Conservation (phyloP, 2,329 filamentous ascomycete species). For the Hymenoscyphus albidus region DNA sequence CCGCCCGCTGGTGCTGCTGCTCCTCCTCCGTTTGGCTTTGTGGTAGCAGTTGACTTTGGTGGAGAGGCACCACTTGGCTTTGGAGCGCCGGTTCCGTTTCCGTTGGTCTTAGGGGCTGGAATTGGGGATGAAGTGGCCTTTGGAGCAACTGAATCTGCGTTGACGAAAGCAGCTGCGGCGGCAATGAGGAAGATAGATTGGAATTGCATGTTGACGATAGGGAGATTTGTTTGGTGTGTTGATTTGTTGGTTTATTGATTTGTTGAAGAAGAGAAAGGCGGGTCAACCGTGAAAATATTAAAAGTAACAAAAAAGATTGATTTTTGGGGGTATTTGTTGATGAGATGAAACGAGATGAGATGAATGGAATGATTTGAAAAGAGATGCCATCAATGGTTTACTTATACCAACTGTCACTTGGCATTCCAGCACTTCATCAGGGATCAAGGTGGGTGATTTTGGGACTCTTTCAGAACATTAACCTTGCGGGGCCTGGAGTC, state of each 20-base stretch:
- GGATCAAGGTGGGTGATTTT: not conserved
- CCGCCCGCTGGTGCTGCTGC: slow-evolving; percentile 16
- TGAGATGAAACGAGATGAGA: slow-evolving; percentile 15
- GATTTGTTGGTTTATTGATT: slow-evolving; percentile 9
- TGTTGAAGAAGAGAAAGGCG: not conserved
- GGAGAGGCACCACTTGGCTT: not conserved
- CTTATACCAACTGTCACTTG: not conserved
- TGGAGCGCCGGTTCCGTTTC: not conserved
- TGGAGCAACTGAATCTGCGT: slow-evolving; percentile 13
- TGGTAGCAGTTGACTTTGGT: slow-evolving; percentile 6
- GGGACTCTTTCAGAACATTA: slow-evolving; percentile 3
- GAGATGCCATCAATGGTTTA: slow-evolving; percentile 3
- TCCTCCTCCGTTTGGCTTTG: not conserved
- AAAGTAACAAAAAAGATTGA: slow-evolving; percentile 2
- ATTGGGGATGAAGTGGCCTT: slow-evolving; percentile 10
- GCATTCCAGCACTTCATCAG: slow-evolving; percentile 14
- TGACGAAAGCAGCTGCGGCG: slow-evolving; percentile 25
- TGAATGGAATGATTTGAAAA: slow-evolving; percentile 15
- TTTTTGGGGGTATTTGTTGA: slow-evolving; percentile 2
- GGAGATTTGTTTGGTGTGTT: not conserved
- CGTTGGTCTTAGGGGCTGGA: not conserved
- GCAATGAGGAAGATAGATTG: slow-evolving; percentile 25
- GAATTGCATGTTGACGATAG: slow-evolving; percentile 28
- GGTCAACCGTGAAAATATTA: not conserved
- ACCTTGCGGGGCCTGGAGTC: slow-evolving; percentile 6